phyloP scores from a whole-genome alignment of 768 basidiomycete species.

The Hemileccinum rubropunctum region DNA sequence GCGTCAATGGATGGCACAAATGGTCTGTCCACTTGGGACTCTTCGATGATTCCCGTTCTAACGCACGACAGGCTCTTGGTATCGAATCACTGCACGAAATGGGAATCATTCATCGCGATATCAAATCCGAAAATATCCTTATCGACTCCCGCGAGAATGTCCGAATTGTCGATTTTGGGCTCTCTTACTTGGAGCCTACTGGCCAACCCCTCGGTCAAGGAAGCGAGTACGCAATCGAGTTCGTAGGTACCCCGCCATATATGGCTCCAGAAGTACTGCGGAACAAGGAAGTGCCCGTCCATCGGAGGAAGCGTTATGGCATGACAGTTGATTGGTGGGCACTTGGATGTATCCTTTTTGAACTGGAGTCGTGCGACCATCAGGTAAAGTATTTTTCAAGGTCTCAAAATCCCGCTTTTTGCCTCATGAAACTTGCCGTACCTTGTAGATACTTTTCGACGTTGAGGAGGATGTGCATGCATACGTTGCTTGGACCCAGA shows the following conservation, averaged over 20 bases:
- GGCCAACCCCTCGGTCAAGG: constrained; percentile 9
- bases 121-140: constrained; percentile 72
- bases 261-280: constrained; percentile 41
- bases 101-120: constrained; percentile 66
- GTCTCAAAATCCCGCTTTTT: not conserved
- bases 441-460: constrained; percentile 32
- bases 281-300: constrained; percentile 15
- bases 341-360: constrained; percentile 40
- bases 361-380: constrained; percentile 31
- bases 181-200: constrained; percentile 24
- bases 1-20: constrained; percentile 40
- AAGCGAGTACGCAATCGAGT: constrained; percentile 21
- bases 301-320: constrained; percentile 27
- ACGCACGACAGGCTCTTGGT: constrained; percentile 35
- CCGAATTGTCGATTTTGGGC: constrained; percentile 42
- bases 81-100: constrained; percentile 49
- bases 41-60: not conserved
- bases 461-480: constrained; percentile 19
- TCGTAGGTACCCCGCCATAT: constrained; percentile 36
- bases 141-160: constrained; percentile 42
- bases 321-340: constrained; percentile 41
- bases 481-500: constrained; percentile 20
- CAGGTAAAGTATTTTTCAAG: constrained; percentile 18
- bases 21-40: constrained; percentile 23
- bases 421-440: not conserved